phyloP scores from a whole-genome alignment of 2,329 filamentous ascomycete genomes.

The Blastomyces emzantsi region DNA sequence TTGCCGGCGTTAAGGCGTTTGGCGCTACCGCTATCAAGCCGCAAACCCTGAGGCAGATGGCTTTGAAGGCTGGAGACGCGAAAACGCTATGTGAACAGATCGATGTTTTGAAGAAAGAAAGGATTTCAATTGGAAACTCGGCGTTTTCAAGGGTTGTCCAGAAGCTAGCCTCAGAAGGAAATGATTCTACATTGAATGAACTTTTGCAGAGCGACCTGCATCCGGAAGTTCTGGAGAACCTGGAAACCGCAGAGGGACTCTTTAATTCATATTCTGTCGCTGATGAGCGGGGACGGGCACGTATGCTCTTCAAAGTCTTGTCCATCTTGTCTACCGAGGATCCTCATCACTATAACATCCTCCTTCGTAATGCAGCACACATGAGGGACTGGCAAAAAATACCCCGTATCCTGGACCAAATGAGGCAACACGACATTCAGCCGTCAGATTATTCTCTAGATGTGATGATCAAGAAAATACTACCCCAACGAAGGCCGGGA shows the following conservation, averaged over 20 bases:
- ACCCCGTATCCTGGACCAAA: constrained; percentile 37
- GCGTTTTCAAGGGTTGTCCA: constrained; percentile 58
- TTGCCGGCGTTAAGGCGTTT: constrained; percentile 60
- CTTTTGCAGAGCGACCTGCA: constrained; percentile 54
- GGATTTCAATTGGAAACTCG: constrained; percentile 54
- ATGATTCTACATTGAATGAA: constrained; percentile 45
- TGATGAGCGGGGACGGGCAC: constrained; percentile 44
- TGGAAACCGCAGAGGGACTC: constrained; percentile 45
- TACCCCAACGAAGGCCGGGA: constrained; percentile 24
- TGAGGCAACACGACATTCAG: constrained; percentile 38
- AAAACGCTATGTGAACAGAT: constrained; percentile 52
- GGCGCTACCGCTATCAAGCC: constrained; percentile 66
- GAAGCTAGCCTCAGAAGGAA: constrained; percentile 51
- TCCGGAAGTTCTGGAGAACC: constrained; percentile 54
- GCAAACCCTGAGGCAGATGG: constrained; percentile 67
- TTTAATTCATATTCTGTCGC: constrained; percentile 45
- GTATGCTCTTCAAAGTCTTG: constrained; percentile 49
- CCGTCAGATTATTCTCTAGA: constrained; percentile 39
- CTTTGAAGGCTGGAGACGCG: constrained; percentile 51
- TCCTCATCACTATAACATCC: constrained; percentile 28
- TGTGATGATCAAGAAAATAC: constrained; percentile 32
- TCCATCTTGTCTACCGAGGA: constrained; percentile 30
- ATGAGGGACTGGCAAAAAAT: constrained; percentile 26
- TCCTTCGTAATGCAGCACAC: constrained; percentile 33
- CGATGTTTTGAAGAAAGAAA: constrained; percentile 49